Conservation (phyloP, 2,329 filamentous ascomycete species). For the Aspergillus neotritici region DNA sequence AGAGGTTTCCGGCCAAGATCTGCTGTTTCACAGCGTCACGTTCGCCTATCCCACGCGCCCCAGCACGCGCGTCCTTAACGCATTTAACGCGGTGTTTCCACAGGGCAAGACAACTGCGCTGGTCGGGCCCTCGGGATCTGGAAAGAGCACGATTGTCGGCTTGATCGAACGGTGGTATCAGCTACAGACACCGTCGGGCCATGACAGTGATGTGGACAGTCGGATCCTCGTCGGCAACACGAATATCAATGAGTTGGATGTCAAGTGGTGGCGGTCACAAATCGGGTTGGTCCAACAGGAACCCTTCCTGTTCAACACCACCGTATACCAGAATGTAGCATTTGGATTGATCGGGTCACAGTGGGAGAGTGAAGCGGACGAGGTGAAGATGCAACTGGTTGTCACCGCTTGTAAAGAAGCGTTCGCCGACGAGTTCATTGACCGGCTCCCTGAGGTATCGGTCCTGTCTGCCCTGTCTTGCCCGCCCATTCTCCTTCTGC, state of each 20-base stretch:
- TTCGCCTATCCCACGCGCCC: slow-evolving; percentile 62
- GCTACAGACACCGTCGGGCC: slow-evolving; percentile 6
- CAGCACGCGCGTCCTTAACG: slow-evolving; percentile 30
- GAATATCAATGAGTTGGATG: slow-evolving; percentile 51
- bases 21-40: slow-evolving; percentile 58
- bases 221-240: slow-evolving; percentile 51
- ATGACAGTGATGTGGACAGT: slow-evolving; percentile 28
- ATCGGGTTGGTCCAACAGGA: slow-evolving; percentile 66
- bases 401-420: slow-evolving; percentile 60
- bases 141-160: slow-evolving; percentile 43
- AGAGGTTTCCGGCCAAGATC: slow-evolving; percentile 50
- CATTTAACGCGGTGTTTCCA: slow-evolving; percentile 29
- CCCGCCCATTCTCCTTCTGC: no score
- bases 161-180: slow-evolving; percentile 42
- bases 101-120: slow-evolving; percentile 38
- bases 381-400: slow-evolving; percentile 46
- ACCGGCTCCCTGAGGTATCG: slow-evolving; percentile 49
- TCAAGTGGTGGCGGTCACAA: slow-evolving; percentile 55
- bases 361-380: slow-evolving; percentile 30
- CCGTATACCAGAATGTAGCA: slow-evolving; percentile 58
- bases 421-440: slow-evolving; percentile 65
- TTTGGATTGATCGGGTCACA: slow-evolving; percentile 46
- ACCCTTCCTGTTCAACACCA: slow-evolving; percentile 62
- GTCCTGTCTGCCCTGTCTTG: no score
- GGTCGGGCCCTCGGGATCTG: slow-evolving; percentile 42